These are phyloP conservation scores for Trifolium fragiferum DNA, from an alignment of 306 rosid species.

Conservation along the genomic window DNA sequence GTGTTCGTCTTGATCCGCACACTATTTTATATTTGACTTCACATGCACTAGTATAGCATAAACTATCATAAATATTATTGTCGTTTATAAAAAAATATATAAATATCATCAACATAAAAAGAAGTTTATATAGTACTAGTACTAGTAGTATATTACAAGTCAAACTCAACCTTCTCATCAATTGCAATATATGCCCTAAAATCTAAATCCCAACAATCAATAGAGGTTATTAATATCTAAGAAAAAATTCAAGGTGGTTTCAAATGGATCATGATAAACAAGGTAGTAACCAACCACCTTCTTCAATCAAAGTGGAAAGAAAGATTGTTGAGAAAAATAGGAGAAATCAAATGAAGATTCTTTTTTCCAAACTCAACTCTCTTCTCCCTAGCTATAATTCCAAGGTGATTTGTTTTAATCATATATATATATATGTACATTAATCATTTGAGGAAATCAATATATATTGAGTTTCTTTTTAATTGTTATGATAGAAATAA, in stretches of 20 bases:
- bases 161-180: not conserved
- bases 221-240: no score
- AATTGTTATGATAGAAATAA: no score
- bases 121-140: no score
- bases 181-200: not conserved
- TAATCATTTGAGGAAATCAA: no score
- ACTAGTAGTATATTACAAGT: no score
- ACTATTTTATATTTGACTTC: not conserved
- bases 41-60: not conserved
- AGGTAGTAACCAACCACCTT: conserved; percentile 28
- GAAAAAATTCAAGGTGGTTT: no score
- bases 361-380: conserved; percentile 63
- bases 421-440: no score
- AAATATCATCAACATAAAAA: no score
- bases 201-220: no score
- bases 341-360: conserved; percentile 71
- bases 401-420: conserved; percentile 8
- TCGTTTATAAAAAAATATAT: no score
- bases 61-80: no score
- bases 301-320: conserved; percentile 62
- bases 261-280: not conserved
- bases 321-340: conserved; percentile 69
- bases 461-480: no score
- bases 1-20: not conserved
- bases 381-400: conserved; percentile 58